Base-by-base conservation (phyloP, 495 filamentous ascomycete genomes). In the Aspergillus haitiensis region DNA sequence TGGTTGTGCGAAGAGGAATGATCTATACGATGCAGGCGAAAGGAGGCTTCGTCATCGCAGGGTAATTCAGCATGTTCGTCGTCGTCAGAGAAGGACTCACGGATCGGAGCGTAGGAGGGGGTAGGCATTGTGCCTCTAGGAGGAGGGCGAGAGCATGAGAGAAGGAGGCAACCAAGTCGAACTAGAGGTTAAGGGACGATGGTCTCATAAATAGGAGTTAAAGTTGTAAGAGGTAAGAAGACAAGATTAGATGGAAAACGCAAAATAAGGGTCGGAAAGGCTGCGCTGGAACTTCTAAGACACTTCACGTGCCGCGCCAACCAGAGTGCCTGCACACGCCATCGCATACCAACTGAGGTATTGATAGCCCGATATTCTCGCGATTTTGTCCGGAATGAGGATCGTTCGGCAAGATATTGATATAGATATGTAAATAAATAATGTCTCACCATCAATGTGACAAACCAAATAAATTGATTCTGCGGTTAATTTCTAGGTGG, bases 1-100 rank as follows among this genome's bases (percentile, higher is more conserved):
- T 49, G 42, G 58, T 56, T 21, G 33, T 42, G n/a, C n/a, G 49
- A 58, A 36, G 48, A 50, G 35, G 56, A 60, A 52, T 31, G 63
- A 58, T 53, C 58, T 55, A 48, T 62, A 15, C 13, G 48, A 16
- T 53, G 50, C 3, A 60, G 40, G 7, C 58, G 49, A 35, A 54
- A 54, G 16, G 39, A 40, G 50, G 33, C 54, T 18, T 54, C 58
- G 37, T 60, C 42, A 40, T 54, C 58, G 13, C 52, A 54, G 21
- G 48, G 54, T 40, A 52, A 56, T 10, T 64, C 53, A 48, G 35
- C 27, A 48, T 42, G 46, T 15, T 13, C 46, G 11, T 63, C 61
- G 42, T 69, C 59, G n/a, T 66, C 67, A 40, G 64, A 59, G 59
- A 64, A 61, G 18, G 61, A 51, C 0, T 56, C 49, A 8, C 60